Evolutionary conservation across 345 rosid genomes (phyloP).

Genomic region (Tarenaya hassleriana): DNA sequence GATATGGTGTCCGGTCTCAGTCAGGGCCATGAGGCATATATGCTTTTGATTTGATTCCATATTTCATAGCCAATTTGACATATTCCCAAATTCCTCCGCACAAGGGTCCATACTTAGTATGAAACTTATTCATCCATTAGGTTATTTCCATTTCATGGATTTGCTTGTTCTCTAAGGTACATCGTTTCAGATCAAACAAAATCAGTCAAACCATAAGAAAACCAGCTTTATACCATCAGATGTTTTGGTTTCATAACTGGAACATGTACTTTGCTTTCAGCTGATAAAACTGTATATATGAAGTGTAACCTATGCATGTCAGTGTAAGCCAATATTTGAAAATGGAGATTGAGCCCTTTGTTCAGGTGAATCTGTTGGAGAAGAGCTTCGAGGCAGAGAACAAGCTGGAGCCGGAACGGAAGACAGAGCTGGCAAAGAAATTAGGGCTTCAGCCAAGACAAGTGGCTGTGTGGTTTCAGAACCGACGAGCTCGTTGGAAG

Average conservation of each 20-base stretch:
- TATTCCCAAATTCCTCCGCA: too few species aligned
- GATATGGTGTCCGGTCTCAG: too few species aligned
- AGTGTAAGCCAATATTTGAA: too few species aligned
- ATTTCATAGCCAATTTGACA: neutral
- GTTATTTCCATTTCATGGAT: too few species aligned
- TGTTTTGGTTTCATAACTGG: neutral
- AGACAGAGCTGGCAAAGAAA: constrained; percentile 76
- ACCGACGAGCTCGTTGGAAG: constrained; percentile 94
- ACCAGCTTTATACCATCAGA: neutral
- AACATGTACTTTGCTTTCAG: neutral
- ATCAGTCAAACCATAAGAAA: neutral
- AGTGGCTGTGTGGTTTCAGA: constrained; percentile 98
- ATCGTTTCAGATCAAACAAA: too few species aligned
- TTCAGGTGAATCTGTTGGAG: constrained; percentile 71
- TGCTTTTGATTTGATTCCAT: neutral
- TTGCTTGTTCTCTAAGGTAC: too few species aligned
- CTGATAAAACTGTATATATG: too few species aligned
- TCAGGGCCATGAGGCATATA: neutral
- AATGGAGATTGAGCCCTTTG: neutral
- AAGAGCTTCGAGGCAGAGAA: constrained; percentile 91
- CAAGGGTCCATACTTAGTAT: too few species aligned
- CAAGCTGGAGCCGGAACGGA: constrained; percentile 92
- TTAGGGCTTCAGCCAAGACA: constrained; percentile 88
- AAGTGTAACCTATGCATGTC: too few species aligned
- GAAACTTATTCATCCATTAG: too few species aligned